A percentile compares a stretch with the other conserved stretches of the same genome.
Conservation (phyloP, 2,329 filamentous ascomycete genomes). For the Akanthomyces muscarius region DNA sequence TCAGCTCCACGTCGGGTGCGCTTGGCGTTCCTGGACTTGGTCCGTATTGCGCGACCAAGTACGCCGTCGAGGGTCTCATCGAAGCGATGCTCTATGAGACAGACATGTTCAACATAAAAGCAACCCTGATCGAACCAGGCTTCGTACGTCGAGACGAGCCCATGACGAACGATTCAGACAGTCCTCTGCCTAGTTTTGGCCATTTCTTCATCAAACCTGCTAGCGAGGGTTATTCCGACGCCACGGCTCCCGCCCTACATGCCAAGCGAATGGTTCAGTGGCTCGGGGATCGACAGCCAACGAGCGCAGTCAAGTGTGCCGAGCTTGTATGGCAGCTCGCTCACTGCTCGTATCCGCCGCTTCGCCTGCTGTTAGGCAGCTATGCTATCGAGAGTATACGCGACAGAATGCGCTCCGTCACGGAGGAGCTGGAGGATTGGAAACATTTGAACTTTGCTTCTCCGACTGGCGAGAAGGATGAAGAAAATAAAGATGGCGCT, state of each 20-base stretch:
- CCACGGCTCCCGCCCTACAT: conserved; percentile 80
- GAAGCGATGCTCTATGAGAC: conserved; percentile 97
- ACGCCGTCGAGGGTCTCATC: conserved; percentile 91
- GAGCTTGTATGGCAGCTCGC: conserved; percentile 93
- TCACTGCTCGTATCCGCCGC: conserved; percentile 89
- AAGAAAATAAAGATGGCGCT: conserved; percentile 5
- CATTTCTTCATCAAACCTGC: conserved; percentile 88
- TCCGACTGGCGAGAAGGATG: conserved; percentile 14
- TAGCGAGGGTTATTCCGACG: conserved; percentile 73
- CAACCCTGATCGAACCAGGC: conserved; percentile 87
- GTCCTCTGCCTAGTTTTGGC: conserved; percentile 74
- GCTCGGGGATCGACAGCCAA: conserved; percentile 88
- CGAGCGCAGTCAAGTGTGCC: conserved; percentile 86
- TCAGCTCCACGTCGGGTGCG: conserved; percentile 87
- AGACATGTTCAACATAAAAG: conserved; percentile 86
- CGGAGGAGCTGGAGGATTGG: conserved; percentile 93
- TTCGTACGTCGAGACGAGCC: conserved; percentile 83
- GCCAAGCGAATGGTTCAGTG: conserved; percentile 89
- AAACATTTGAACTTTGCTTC: conserved; percentile 69
- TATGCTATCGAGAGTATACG: conserved; percentile 96
- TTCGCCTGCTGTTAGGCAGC: conserved; percentile 80
- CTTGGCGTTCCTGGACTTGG: conserved; percentile 91
- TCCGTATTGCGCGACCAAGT: conserved; percentile 95
- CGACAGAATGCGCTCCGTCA: conserved; percentile 83
- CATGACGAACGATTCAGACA: conserved; percentile 39